Conservation (phyloP, 257 asterid genomes). For the Capsicum rhomboideum region DNA sequence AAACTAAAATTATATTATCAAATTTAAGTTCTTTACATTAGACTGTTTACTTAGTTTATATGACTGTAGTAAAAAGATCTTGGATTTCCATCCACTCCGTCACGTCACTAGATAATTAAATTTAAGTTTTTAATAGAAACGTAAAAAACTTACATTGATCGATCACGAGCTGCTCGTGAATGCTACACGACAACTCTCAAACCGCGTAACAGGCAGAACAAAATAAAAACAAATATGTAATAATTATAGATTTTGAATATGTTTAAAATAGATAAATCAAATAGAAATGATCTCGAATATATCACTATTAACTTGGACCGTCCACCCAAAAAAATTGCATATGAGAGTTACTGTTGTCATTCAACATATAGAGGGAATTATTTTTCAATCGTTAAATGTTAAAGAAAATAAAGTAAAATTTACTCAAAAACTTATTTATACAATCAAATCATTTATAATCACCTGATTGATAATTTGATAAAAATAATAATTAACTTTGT, state of each 20-base stretch:
- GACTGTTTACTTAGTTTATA: too few species aligned
- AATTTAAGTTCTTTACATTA: neutral
- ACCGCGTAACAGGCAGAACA: neutral
- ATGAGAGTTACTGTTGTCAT: neutral
- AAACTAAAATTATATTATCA: neutral
- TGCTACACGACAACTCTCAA: neutral
- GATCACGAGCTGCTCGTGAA: neutral
- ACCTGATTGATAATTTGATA: too few species aligned
- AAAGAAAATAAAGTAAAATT: neutral
- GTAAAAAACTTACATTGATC: neutral
- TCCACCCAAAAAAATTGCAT: neutral
- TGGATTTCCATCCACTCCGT: neutral
- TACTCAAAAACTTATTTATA: neutral
- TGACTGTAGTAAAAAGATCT: neutral
- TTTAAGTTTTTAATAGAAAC: neutral
- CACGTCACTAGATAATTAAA: neutral
- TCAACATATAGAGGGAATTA: neutral
- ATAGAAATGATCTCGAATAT: neutral
- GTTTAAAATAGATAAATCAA: neutral
- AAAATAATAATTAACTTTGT: too few species aligned
- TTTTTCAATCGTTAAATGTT: neutral
- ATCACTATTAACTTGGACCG: neutral
- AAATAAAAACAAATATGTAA: too few species aligned
- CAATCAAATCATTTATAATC: too few species aligned
- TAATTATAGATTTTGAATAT: too few species aligned